phyloP scores from a whole-genome alignment of 768 basidiomycete species.

The Lyophyllum semitale region DNA sequence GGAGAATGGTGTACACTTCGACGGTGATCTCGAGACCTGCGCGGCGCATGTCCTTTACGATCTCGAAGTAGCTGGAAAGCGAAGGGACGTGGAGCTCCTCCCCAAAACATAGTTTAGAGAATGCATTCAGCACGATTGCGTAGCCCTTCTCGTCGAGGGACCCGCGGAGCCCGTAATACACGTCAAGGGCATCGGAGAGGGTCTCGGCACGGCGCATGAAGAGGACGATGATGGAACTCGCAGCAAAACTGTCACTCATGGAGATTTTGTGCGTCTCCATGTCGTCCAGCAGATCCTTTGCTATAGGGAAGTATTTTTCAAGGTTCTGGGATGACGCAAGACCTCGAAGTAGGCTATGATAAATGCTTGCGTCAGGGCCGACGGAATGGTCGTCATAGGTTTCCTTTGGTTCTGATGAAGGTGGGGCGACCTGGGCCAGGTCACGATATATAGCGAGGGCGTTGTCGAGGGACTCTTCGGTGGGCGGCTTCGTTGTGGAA shows the following conservation, averaged over 20 bases:
- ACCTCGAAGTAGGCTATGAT: conserved; percentile 52
- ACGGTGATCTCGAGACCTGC: conserved; percentile 59
- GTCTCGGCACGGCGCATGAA: conserved; percentile 64
- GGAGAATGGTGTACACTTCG: conserved; percentile 67
- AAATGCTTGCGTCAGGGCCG: conserved; percentile 56
- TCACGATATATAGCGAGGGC: conserved; percentile 59
- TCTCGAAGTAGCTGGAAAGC: conserved; percentile 66
- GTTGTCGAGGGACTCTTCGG: conserved; percentile 47
- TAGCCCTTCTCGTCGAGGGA: conserved; percentile 62
- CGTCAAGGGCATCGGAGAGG: conserved; percentile 60
- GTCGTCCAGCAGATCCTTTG: conserved; percentile 59
- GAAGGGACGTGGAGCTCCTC: conserved; percentile 41
- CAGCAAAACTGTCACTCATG: conserved; percentile 41
- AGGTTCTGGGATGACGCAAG: conserved; percentile 44
- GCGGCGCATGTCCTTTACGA: conserved; percentile 78
- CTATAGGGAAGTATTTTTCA: conserved; percentile 49
- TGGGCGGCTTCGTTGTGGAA: conserved; percentile 30
- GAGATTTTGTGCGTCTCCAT: conserved; percentile 58
- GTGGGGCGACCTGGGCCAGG: conserved; percentile 35
- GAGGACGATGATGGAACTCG: conserved; percentile 58
- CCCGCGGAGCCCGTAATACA: conserved; percentile 50
- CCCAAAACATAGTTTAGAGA: conserved; percentile 58
- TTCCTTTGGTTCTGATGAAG: conserved; percentile 17
- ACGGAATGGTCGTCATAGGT: conserved; percentile 31
- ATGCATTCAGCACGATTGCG: conserved; percentile 60